Conservation (phyloP, 805 yeast genomes). For the Sugiyamaella chiloensis region DNA sequence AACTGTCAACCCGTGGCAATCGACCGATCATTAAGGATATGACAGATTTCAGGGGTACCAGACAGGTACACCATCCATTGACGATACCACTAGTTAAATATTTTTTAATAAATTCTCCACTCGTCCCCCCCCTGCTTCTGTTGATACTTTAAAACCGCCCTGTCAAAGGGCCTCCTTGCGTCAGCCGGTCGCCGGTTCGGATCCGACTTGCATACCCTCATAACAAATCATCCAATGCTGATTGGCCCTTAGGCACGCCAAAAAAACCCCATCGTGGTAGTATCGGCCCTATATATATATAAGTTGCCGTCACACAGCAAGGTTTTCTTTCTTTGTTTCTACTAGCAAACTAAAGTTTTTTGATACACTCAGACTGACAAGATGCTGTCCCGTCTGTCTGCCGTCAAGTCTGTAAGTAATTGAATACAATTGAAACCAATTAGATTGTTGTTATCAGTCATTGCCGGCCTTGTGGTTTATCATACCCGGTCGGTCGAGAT, state of each 20-base stretch:
- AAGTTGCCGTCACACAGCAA: not conserved
- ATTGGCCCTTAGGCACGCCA: slow-evolving; percentile 5
- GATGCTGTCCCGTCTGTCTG: slow-evolving; percentile 14
- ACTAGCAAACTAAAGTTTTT: not conserved
- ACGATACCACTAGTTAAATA: no score
- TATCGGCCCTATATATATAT: not conserved
- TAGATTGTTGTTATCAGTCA: not conserved
- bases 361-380: slow-evolving; percentile 1
- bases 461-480: not conserved
- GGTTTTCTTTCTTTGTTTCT: slow-evolving; percentile 1
- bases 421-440: not conserved
- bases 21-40: no score
- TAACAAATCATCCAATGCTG: slow-evolving; percentile 7
- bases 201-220: slow-evolving; percentile 4
- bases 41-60: no score
- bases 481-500: no score
- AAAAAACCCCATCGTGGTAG: not conserved
- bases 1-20: no score
- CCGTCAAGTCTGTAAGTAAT: slow-evolving; percentile 13
- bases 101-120: no score
- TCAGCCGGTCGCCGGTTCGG: slow-evolving; percentile 1
- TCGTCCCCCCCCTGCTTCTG: no score
- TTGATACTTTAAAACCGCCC: no score
- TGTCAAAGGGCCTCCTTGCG: no score
- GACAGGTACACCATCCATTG: no score